phyloP scores from a whole-genome alignment of 192 early-diverging fungal genomes.

The Coemansia sp. region DNA sequence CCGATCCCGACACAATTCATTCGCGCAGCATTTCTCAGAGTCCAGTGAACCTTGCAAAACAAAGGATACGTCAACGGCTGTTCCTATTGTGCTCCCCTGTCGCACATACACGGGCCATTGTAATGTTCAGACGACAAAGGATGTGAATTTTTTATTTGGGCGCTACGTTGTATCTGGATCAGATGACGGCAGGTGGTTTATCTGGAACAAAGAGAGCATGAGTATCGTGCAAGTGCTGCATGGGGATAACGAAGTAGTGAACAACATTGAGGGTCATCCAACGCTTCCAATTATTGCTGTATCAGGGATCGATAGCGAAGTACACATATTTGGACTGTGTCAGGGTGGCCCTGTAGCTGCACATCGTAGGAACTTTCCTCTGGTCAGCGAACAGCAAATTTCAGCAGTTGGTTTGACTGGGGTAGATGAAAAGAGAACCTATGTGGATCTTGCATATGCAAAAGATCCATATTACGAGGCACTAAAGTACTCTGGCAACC shows the following conservation, averaged over 20 bases:
- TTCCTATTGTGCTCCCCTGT: slow-evolving; percentile 24
- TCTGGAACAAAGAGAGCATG: slow-evolving; percentile 64
- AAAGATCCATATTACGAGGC: slow-evolving; percentile 25
- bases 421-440: slow-evolving; percentile 1
- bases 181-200: slow-evolving; percentile 67
- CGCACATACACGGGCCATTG: slow-evolving; percentile 33
- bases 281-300: slow-evolving; percentile 54
- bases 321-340: slow-evolving; percentile 62
- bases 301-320: slow-evolving; percentile 72
- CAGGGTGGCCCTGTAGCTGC: slow-evolving; percentile 28
- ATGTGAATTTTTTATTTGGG: slow-evolving; percentile 67
- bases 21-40: too few relatives aligned
- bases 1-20: too few relatives aligned
- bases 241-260: slow-evolving; percentile 62
- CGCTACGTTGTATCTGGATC: slow-evolving; percentile 72
- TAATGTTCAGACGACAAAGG: slow-evolving; percentile 61
- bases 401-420: slow-evolving; percentile 5
- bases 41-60: neutral
- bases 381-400: slow-evolving; percentile 16
- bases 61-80: neutral
- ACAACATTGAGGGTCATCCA: slow-evolving; percentile 60
- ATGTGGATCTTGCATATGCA: slow-evolving; percentile 12
- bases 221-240: slow-evolving; percentile 60
- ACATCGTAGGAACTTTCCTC: slow-evolving; percentile 33
- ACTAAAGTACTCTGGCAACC: slow-evolving; percentile 11